Evolutionary conservation across 2,329 filamentous ascomycete genomes (phyloP).

Genomic region (Corynespora cassiicola): DNA sequence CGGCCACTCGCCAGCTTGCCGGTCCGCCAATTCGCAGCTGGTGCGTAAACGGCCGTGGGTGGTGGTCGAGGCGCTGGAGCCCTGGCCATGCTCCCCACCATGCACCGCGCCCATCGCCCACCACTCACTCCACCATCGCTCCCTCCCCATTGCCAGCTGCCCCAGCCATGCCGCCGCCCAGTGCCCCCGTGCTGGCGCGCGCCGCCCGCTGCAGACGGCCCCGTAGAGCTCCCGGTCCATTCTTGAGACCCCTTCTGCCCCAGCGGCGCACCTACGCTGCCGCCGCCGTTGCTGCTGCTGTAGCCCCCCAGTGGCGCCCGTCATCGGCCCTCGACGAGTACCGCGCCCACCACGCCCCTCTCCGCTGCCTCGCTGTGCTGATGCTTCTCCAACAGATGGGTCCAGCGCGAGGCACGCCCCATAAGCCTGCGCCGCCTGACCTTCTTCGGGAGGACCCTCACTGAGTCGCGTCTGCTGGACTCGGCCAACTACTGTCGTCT

Average conservation of each 20-base stretch:
- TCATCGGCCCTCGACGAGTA: conserved; percentile 67
- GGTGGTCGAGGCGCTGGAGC: no score
- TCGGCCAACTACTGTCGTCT: conserved; percentile 98
- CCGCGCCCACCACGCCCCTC: conserved; percentile 19
- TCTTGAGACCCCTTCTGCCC: not conserved
- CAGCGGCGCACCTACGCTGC: conserved; percentile 25
- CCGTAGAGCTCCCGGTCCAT: conserved; percentile 16
- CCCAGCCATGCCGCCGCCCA: conserved; percentile 21
- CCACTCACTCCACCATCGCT: conserved; percentile 17
- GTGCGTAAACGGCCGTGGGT: no score
- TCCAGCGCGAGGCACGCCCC: conserved; percentile 88
- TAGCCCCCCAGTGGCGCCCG: conserved; percentile 64
- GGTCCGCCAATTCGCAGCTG: no score
- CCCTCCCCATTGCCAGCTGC: conserved; percentile 21
- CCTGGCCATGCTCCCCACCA: conserved; percentile 11
- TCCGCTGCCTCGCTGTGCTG: conserved; percentile 10
- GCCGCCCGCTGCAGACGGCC: conserved; percentile 6
- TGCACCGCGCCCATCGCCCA: conserved; percentile 2
- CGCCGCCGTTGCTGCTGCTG: no score
- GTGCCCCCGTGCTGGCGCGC: conserved; percentile 2
- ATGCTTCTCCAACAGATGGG: conserved; percentile 70
- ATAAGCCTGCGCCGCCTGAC: conserved; percentile 96
- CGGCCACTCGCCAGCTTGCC: no score
- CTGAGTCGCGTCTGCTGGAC: conserved; percentile 85
- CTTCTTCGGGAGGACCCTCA: conserved; percentile 93